Evolutionary conservation across 192 early-diverging fungal genomes (phyloP), one percentile per base, ranked within the genome.

Genomic region (Mortierella alpina): DNA sequence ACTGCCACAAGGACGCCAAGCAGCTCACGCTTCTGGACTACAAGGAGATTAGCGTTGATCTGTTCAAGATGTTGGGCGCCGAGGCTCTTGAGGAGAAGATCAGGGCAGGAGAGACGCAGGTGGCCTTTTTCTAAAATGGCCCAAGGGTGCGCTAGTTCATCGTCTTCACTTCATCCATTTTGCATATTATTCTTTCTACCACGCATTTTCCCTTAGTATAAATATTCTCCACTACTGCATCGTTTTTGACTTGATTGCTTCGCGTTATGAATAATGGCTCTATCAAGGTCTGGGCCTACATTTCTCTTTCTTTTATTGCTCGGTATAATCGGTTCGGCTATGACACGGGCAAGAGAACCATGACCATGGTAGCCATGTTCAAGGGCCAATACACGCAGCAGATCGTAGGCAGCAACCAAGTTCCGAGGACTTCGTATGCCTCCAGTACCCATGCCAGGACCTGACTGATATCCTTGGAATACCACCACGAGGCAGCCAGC

Each of bases 361-460:
- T 85, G 5, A 83, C 70, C 3, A 52, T 46, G 40, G 76, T 72
- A 42, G 86, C 84, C 47, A 90, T 53, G 69, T 88, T 87, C 59
- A 83, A 68, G 7, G 93, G 93, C 92, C 93, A 94, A 77, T 92
- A 93, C 1, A 91, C 79, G n/a, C 87, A 86, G 73, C 90, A 91
- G 31, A 91, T 62, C 68, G 89, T 87, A 2, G 90, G 88, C 10
- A 93, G 83, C 0, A 91, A 74, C 86, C 90, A 88, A 20, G 84
- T 89, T 48, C 86, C 86, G 59, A 91, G 83, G 22, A 90, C 82
- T 64, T 91, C 83, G 84, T 92, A 91, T 68, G 92, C 92, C 15
- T 71, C 73, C 58, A 93, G 69, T 59, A 89, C 74, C 84, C 68
- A 70, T 63, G 73, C 79, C 75, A 92, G 56, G 66, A 88, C 66